Conservation (phyloP, 805 yeast genomes). For the Candida easanensis region DNA sequence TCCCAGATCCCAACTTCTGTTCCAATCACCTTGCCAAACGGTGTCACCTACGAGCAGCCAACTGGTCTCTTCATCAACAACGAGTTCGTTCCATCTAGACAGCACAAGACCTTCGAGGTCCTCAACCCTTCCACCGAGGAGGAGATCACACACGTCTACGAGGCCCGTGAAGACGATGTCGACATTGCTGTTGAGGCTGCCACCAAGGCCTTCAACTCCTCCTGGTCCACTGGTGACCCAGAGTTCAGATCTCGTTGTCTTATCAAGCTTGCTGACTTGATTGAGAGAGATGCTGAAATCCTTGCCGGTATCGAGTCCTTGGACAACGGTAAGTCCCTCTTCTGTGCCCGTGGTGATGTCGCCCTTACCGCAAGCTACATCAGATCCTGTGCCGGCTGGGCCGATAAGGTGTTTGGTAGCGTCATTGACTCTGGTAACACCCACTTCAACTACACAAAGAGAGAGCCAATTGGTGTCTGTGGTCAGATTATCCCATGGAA, state of each 20-base stretch:
- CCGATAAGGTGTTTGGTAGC: constrained; percentile 64
- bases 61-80: constrained; percentile 80
- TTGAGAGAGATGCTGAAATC: constrained; percentile 71
- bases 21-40: constrained; percentile 67
- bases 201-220: constrained; percentile 63
- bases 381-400: constrained; percentile 83
- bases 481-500: constrained; percentile 93
- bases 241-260: constrained; percentile 58
- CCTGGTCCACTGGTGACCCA: constrained; percentile 74
- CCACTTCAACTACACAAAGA: constrained; percentile 63
- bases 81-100: constrained; percentile 62
- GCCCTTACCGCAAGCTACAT: constrained; percentile 65
- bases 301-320: constrained; percentile 81
- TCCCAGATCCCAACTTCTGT: constrained; percentile 41
- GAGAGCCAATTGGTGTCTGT: constrained; percentile 87
- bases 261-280: constrained; percentile 70
- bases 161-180: constrained; percentile 74
- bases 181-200: constrained; percentile 88
- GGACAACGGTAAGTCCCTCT: constrained; percentile 85
- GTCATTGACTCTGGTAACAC: constrained; percentile 58
- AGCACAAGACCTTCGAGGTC: constrained; percentile 58
- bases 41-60: constrained; percentile 71
- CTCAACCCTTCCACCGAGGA: constrained; percentile 75
- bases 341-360: constrained; percentile 75
- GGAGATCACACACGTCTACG: constrained; percentile 63